phyloP scores from a whole-genome alignment of 768 basidiomycete genomes.

The Leccinellum albellum region DNA sequence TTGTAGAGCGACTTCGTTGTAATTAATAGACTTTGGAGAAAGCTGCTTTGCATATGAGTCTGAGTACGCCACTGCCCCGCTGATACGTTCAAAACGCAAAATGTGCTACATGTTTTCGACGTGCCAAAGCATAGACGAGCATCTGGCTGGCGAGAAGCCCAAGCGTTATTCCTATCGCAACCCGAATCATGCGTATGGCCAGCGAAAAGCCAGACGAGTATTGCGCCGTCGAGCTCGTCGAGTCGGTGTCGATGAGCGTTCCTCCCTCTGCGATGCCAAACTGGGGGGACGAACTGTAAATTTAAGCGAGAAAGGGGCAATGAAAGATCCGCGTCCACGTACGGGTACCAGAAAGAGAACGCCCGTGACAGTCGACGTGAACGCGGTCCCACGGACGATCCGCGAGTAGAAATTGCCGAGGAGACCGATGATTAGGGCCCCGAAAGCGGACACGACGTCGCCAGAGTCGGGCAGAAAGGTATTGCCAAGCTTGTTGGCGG shows the following conservation, averaged over 20 bases:
- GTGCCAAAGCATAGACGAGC: constrained; percentile 68
- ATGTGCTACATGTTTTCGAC: constrained; percentile 66
- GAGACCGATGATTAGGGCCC: constrained; percentile 74
- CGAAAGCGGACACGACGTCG: constrained; percentile 74
- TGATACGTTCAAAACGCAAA: constrained; percentile 60
- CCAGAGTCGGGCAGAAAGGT: constrained; percentile 60
- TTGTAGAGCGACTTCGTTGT: constrained; percentile 27
- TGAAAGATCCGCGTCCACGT: constrained; percentile 27
- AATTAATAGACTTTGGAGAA: constrained; percentile 28
- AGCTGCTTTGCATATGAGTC: background rate
- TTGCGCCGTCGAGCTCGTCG: constrained; percentile 55
- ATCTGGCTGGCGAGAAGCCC: constrained; percentile 81
- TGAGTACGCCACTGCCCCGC: background rate
- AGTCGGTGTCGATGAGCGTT: constrained; percentile 48
- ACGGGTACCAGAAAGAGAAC: constrained; percentile 89
- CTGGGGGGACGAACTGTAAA: constrained; percentile 35
- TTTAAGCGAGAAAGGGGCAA: background rate
- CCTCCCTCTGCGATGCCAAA: constrained; percentile 76
- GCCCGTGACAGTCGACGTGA: constrained; percentile 90
- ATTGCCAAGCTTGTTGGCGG: constrained; percentile 63
- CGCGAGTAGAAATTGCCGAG: constrained; percentile 82
- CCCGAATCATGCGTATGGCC: constrained; percentile 78
- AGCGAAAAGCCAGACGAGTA: constrained; percentile 77
- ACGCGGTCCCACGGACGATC: constrained; percentile 72
- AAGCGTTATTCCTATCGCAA: constrained; percentile 82